Conservation (phyloP, 495 filamentous ascomycete genomes). For the Geoglossum glabrum region DNA sequence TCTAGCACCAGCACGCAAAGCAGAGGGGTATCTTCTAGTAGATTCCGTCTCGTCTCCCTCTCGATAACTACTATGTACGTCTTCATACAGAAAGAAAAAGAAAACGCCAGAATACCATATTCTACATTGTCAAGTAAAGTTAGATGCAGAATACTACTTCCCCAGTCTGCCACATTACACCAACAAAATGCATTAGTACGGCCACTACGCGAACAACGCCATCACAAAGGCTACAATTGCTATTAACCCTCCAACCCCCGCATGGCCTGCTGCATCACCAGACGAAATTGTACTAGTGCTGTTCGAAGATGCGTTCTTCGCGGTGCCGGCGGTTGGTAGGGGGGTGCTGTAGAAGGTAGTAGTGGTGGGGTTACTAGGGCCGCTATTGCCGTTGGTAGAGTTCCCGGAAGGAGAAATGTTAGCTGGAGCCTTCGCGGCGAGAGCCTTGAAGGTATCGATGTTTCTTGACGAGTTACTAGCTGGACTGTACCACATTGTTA, state of each 20-base stretch:
- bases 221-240: not conserved
- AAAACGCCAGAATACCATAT: not conserved
- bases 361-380: not conserved
- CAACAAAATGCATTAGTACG: not conserved
- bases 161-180: not conserved
- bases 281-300: not conserved
- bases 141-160: not conserved
- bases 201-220: not conserved
- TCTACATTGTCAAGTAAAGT: not conserved
- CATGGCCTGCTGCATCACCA: not conserved
- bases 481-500: constrained; percentile 1
- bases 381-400: too few relatives aligned
- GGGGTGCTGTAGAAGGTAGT: not conserved
- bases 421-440: not conserved
- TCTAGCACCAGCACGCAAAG: too few relatives aligned
- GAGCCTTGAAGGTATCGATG: not conserved
- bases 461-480: not conserved
- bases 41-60: too few relatives aligned
- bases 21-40: too few relatives aligned
- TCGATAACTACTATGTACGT: not conserved
- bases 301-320: not conserved
- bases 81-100: not conserved
- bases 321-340: not conserved
- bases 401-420: not conserved
- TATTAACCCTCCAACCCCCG: not conserved